These are phyloP conservation scores for Diaporthe citrichinensis DNA, from an alignment of 2,329 filamentous ascomycete genomes.

Conservation along the genomic window DNA sequence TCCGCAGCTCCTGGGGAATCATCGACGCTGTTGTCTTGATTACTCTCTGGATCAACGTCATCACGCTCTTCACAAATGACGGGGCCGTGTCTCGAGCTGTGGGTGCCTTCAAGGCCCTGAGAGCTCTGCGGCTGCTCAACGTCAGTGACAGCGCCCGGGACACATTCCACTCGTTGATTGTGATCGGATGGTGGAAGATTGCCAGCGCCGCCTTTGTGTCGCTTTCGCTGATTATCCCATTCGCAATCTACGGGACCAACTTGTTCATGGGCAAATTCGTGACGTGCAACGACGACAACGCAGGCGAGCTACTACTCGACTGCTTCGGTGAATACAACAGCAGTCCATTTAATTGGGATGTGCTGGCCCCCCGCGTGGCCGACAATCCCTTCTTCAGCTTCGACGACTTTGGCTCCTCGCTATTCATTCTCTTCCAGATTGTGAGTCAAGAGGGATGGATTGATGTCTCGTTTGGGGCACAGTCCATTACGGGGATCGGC, in stretches of 20 bases:
- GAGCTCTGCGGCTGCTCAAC: constrained; percentile 91
- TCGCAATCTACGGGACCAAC: constrained; percentile 95
- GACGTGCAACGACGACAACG: constrained; percentile 81
- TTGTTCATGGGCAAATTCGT: constrained; percentile 89
- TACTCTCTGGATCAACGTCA: constrained; percentile 95
- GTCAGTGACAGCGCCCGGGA: constrained; percentile 96
- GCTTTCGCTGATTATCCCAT: constrained; percentile 92
- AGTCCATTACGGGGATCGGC: constrained; percentile 83
- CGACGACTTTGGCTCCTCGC: constrained; percentile 91
- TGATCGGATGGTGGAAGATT: constrained; percentile 95
- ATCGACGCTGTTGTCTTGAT: constrained; percentile 93
- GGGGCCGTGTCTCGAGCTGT: constrained; percentile 90
- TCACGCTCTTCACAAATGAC: constrained; percentile 84
- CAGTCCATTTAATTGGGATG: constrained; percentile 85
- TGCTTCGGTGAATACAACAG: constrained; percentile 89
- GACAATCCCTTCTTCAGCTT: constrained; percentile 91
- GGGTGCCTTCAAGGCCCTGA: constrained; percentile 95
- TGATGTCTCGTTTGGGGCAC: constrained; percentile 88
- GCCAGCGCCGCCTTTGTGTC: constrained; percentile 94
- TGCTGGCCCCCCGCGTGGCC: constrained; percentile 86
- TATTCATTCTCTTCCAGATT: constrained; percentile 98
- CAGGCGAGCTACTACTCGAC: constrained; percentile 72
- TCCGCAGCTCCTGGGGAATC: constrained; percentile 95
- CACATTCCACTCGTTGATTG: constrained; percentile 96
- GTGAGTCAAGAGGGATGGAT: constrained; percentile 99